phyloP scores from a whole-genome alignment of 1,139 yeast species.

The Yamadazyma membranifaciens region DNA sequence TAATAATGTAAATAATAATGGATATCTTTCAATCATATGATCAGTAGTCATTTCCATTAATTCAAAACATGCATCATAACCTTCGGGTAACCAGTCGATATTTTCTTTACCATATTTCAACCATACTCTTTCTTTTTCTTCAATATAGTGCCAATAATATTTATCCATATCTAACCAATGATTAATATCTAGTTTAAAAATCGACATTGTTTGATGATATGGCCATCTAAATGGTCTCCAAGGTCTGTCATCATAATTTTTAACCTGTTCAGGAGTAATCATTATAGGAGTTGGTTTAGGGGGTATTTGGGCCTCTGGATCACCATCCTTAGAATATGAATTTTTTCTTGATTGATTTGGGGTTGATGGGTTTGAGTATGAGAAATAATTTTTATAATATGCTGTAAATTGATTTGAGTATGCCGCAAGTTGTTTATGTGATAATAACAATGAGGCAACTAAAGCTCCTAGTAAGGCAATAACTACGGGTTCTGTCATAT shows the following conservation, averaged over 20 bases:
- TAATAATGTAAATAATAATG: constrained; percentile 54
- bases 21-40: constrained; percentile 63
- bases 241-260: constrained; percentile 67
- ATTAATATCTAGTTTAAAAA: constrained; percentile 64
- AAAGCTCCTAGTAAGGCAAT: constrained; percentile 16
- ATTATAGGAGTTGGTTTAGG: constrained; percentile 59
- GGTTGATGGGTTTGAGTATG: constrained; percentile 13
- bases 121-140: constrained; percentile 59
- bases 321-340: constrained; percentile 10
- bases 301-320: constrained; percentile 13
- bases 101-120: constrained; percentile 59
- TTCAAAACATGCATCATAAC: constrained; percentile 62
- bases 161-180: constrained; percentile 84
- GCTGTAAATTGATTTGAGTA: constrained; percentile 7
- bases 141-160: constrained; percentile 63
- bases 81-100: constrained; percentile 67
- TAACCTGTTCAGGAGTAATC: constrained; percentile 67
- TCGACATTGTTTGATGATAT: constrained; percentile 77
- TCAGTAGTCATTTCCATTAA: constrained; percentile 60
- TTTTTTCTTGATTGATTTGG: constrained; percentile 14
- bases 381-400: constrained; percentile 13
- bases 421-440: constrained; percentile 16
- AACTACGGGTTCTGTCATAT: constrained; percentile 7
- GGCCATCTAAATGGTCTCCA: constrained; percentile 86
- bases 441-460: constrained; percentile 13